Base-by-base conservation (phyloP, 176 grass and related monocot species). In the Cenchrus fungigraminus region DNA sequence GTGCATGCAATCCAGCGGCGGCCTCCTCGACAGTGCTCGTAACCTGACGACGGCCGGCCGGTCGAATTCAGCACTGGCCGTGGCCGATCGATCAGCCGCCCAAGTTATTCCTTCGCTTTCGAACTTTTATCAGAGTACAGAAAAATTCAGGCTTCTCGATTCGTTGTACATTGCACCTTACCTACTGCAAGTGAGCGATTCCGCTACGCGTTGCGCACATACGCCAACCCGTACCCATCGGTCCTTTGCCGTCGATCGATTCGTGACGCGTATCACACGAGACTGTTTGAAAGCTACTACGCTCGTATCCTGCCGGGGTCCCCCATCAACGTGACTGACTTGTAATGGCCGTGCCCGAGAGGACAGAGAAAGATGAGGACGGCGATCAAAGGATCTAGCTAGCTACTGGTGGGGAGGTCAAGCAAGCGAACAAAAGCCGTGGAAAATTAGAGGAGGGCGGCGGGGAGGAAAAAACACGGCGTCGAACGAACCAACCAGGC, bases 351-450 rank as follows among this genome's bases (percentile, higher is more conserved):
- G 52, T 8, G 8, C 44, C 6, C 20, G 62, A 50, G 29, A n/a
- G 17, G 8, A 56, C 1, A 42, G 42, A 28, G 43, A 63, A 3
- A 79, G 8, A 31, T 5, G 76, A 65, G n/a, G 57, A 51, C 59
- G 42, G 22, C 42, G 42, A 22, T 15, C 52, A 32, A 45, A 49
- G 57, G 68, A 51, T 74, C 69, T 61, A 59, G 31, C 31, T 32
- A 32, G 2, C 7, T 15, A 28, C 8, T 32, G 31, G 50, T 20
- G 73, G 25, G 40, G 74, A 78, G 53, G 83, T 60, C 52, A 70
- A 70, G 40, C 63, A 57, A 82, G 37, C 79, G 46, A 82, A 20
- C 66, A 57, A 82, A 44, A 44, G 12, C 19, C 13, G 66, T 58
- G 66, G 66, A 58, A 62, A 62, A 40, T 40, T 28, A 82, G 11